Conservation (phyloP, 2,329 filamentous ascomycete species). For the Penicillium sp. region DNA sequence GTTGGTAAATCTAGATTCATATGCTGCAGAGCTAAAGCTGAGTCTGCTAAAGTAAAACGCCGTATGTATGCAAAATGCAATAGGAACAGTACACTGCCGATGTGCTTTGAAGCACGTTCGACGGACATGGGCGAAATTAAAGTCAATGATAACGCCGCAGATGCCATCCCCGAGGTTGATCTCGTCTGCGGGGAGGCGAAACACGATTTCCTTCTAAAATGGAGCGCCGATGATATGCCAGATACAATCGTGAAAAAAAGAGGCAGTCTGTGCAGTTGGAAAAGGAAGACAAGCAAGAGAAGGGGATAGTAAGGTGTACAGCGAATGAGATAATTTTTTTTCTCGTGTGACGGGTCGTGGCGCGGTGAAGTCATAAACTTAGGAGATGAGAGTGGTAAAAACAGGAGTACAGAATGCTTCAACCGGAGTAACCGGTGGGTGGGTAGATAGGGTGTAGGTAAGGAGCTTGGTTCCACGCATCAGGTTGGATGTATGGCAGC, state of each 20-base stretch:
- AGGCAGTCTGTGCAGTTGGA: slow-evolving; percentile 17
- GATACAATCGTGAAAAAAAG: slow-evolving; percentile 12
- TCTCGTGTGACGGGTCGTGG: slow-evolving; percentile 31
- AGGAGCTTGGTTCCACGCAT: slow-evolving; percentile 43
- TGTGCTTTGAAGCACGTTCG: neutral
- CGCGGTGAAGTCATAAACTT: slow-evolving; percentile 29
- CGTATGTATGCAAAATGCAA: slow-evolving; percentile 30
- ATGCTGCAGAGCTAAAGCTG: slow-evolving; percentile 5
- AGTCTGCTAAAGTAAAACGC: slow-evolving; percentile 8
- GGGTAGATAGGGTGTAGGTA: slow-evolving; percentile 34
- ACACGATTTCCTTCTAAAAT: slow-evolving; percentile 19
- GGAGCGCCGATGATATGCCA: slow-evolving; percentile 21
- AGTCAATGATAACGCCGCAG: slow-evolving; percentile 14
- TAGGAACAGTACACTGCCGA: slow-evolving; percentile 7
- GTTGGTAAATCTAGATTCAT: neutral
- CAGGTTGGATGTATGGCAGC: slow-evolving; percentile 57
- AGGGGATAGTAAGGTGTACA: slow-evolving; percentile 20
- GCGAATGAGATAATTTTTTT: slow-evolving; percentile 18
- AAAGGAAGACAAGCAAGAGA: slow-evolving; percentile 3
- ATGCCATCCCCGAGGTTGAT: slow-evolving; percentile 10
- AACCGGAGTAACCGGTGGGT: slow-evolving; percentile 30
- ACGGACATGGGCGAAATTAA: neutral
- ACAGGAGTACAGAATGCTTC: slow-evolving; percentile 4
- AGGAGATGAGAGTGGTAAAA: slow-evolving; percentile 3
- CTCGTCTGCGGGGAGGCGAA: slow-evolving; percentile 7